Evolutionary conservation across 2,329 filamentous ascomycete species (phyloP), one percentile per base, ranked within the genome.

Genomic region (Trichoderma sp.): DNA sequence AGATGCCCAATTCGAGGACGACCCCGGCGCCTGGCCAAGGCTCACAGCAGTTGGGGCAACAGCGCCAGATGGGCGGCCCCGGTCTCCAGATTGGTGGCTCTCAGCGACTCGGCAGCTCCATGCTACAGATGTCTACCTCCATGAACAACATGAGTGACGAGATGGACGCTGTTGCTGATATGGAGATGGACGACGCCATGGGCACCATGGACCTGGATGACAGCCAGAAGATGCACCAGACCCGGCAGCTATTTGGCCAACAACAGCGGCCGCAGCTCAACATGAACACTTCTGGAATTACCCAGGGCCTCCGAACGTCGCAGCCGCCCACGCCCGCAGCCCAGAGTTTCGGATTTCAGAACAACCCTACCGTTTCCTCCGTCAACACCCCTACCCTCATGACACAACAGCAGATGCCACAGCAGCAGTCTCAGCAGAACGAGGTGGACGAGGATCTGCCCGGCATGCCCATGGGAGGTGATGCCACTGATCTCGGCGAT

Each of bases 361-460:
- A 97, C 80, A 98, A 98, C 80, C 95, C 95, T 17, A 98, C 95
- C 1, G 95, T 98, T 20, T 99, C 96, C 3, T 98, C 95, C 4
- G 95, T 98, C 70, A 98, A 98, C 81, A 98, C 95, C 0, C 95
- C 95, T 0, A 97, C 95, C 0, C 87, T 98, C 71, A 92, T 92
- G 72, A 93, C 93, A 1, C 91, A 94, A 74, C 91, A 93, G 39
- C 91, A 94, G 76, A 87, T 89, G 55, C 87, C 85, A 67, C 79
- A 83, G 71, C 86, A 84, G 82, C 87, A 83, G 80, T 80, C 73
- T 89, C 90, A 28, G 88, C 90, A 70, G 88, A 68, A 50, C 91
- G 80, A 90, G 86, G 81, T 95, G 74, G 93, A 97, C 65, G 91
- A 93, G 75, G 91, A 92, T 73, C 87, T 93, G 72, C 84, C 91